Conservation (phyloP, 208 protist species). For the Leishmania arabica region DNA sequence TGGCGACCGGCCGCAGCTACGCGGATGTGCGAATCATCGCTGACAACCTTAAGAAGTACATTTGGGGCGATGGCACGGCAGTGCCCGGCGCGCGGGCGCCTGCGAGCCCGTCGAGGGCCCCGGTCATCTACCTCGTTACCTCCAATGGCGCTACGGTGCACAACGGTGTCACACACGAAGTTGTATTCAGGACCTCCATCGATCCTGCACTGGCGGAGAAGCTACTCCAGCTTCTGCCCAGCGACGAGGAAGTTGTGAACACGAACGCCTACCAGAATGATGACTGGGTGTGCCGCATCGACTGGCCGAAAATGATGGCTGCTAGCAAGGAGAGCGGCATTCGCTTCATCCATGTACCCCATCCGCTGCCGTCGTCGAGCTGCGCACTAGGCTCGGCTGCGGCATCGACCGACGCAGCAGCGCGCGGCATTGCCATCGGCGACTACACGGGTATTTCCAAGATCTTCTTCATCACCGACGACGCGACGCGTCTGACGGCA, state of each 20-base stretch:
- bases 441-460: constrained; percentile 48
- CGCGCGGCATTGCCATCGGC: constrained; percentile 20
- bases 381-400: not conserved
- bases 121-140: constrained; percentile 49
- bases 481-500: constrained; percentile 9
- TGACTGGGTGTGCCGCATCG: constrained; percentile 57
- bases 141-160: constrained; percentile 63
- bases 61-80: constrained; percentile 19
- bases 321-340: constrained; percentile 45
- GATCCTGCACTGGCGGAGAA: constrained; percentile 35
- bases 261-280: constrained; percentile 60
- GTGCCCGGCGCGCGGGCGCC: not conserved
- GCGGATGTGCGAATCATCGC: constrained; percentile 41
- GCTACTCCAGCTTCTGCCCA: constrained; percentile 31
- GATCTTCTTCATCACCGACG: constrained; percentile 42
- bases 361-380: constrained; percentile 8
- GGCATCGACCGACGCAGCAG: not conserved
- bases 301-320: constrained; percentile 44
- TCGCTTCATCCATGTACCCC: constrained; percentile 22
- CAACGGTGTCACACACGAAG: constrained; percentile 41
- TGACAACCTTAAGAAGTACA: constrained; percentile 42
- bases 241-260: constrained; percentile 41
- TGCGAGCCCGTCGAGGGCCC: not conserved
- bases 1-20: constrained; percentile 60
- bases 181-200: constrained; percentile 28